phyloP scores from a whole-genome alignment of 306 rosid genomes.

The Prinsepia uniflora region DNA sequence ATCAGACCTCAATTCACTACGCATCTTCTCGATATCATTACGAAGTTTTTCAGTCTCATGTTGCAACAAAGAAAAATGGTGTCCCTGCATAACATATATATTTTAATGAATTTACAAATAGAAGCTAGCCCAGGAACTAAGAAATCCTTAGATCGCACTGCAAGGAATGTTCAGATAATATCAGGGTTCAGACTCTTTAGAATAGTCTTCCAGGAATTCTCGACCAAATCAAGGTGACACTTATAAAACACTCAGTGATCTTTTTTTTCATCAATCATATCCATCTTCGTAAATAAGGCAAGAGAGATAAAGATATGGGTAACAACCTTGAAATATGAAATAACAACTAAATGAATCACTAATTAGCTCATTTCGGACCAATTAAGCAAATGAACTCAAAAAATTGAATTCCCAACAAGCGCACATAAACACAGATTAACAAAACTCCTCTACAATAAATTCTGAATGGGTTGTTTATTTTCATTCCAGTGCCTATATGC shows the following conservation, averaged over 20 bases:
- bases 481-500: background rate
- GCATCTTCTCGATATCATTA: constrained; percentile 93
- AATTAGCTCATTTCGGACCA: background rate
- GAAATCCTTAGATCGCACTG: background rate
- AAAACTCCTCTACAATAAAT: background rate
- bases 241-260: background rate
- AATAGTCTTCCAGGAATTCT: background rate
- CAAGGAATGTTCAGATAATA: constrained; percentile 1
- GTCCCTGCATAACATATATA: constrained; percentile 53
- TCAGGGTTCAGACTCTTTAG: background rate
- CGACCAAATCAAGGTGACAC: constrained; percentile 1
- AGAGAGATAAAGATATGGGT: background rate
- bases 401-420: background rate
- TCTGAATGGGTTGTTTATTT: background rate
- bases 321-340: background rate
- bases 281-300: background rate
- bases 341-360: background rate
- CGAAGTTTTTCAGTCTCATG: constrained; percentile 87
- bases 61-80: constrained; percentile 87
- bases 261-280: background rate
- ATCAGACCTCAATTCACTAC: constrained; percentile 76
- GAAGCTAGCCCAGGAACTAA: constrained; percentile 19
- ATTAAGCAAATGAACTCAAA: background rate
- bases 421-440: background rate
- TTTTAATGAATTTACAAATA: constrained; percentile 8